Evolutionary conservation across 2,329 filamentous ascomycete species (phyloP).

Genomic region (Hypoxylon sp.): DNA sequence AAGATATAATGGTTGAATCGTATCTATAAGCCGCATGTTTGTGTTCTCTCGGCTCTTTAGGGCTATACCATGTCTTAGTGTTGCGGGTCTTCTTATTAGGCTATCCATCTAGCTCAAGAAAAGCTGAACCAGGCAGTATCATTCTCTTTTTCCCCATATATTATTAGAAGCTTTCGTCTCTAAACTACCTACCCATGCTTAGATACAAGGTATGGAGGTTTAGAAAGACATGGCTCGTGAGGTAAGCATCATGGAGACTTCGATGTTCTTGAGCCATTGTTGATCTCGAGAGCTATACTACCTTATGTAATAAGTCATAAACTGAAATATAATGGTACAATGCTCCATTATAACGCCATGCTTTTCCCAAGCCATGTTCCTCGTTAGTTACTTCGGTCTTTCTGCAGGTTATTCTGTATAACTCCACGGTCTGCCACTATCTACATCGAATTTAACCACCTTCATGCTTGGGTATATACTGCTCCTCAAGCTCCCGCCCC

Average conservation of each 20-base stretch:
- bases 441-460: not conserved
- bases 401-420: not conserved
- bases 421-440: not conserved
- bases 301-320: not conserved
- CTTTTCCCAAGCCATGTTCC: not conserved
- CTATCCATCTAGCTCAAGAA: too few relatives aligned
- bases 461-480: not conserved
- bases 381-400: not conserved
- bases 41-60: constrained; percentile 10
- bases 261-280: not conserved
- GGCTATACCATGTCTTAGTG: not conserved
- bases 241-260: not conserved
- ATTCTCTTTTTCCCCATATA: not conserved
- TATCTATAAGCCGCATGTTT: not conserved
- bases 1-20: not conserved
- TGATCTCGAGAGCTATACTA: not conserved
- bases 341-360: not conserved
- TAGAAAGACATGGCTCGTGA: not conserved
- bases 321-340: not conserved
- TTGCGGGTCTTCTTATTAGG: constrained; percentile 8
- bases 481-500: constrained; percentile 24
- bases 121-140: too few relatives aligned
- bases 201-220: not conserved
- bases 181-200: not conserved
- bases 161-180: not conserved